Evolutionary conservation across 768 basidiomycete species (phyloP), one percentile per base, ranked within the genome.

Genomic region (Amanita rubescens): DNA sequence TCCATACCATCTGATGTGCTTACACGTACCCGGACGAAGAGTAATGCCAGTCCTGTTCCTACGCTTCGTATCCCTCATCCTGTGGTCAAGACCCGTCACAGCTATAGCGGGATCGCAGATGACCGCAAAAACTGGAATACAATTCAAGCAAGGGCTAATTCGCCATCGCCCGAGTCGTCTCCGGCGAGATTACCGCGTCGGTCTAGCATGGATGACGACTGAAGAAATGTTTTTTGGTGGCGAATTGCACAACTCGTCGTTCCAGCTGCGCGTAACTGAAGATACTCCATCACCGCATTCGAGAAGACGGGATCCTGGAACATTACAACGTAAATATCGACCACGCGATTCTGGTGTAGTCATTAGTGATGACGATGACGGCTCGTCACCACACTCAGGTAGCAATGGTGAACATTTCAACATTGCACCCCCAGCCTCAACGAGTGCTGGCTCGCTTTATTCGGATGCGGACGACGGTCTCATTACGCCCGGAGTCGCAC

Each of bases 331-430:
- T 61, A 91, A 90, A 67, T 89, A 79, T 68, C 79, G 79, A 50
- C 77, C 80, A n/a, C 74, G 81, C 11, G 85, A 89, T 63, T 87
- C 85, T 1, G 80, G 84, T 11, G 68, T 85, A 37, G 77, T 72
- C 6, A 63, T 85, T 4, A 81, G 77, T 58, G 84, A 87, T 42
- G 85, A 87, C 47, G 80, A 82, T 25, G 71, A 75, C 42, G 57
- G 60, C 48, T 56, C 50, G 2, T 41, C 46, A 7, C 37, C 63
- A 64, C 11, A 65, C 57, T 63, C 60, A 9, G 62, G 63, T 30
- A 48, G 53, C 34, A 55, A 54, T 42, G 43, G 51, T 24, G 59
- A 69, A 51, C 60, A 60, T 47, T 50, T 69, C 17, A 69, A 67
- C 43, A 67, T 72, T 24, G 70, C 84, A 70, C 81, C 82, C 30